A percentile compares a stretch with the other conserved stretches of the same genome.
phyloP scores from a whole-genome alignment of 1,139 yeast genomes.

The Taiozyma onychis region DNA sequence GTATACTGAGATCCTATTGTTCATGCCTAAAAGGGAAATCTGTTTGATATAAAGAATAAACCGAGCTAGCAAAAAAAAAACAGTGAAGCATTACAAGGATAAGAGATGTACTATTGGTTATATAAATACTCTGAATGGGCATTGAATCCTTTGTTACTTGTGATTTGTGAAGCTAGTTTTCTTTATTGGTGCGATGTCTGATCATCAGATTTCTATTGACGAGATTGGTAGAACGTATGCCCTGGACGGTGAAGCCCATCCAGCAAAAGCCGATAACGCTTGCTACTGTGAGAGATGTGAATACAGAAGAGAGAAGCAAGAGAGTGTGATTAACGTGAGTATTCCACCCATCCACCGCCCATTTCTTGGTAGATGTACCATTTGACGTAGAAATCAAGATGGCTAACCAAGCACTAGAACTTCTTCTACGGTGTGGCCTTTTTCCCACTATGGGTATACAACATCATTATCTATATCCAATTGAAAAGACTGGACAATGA shows the following conservation, averaged over 20 bases:
- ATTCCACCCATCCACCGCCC: background rate
- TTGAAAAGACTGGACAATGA: slow-evolving; percentile 1
- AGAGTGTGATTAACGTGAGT: slow-evolving; percentile 15
- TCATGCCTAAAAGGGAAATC: slow-evolving; percentile 14
- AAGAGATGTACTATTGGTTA: background rate
- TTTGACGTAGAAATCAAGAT: background rate
- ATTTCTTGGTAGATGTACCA: too few relatives aligned
- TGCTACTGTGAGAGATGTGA: slow-evolving; percentile 19
- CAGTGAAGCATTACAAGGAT: background rate
- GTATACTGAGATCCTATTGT: slow-evolving; percentile 10
- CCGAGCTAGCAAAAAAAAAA: background rate
- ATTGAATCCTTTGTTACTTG: background rate
- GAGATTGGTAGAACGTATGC: background rate
- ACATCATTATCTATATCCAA: slow-evolving; percentile 6
- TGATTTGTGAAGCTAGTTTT: background rate
- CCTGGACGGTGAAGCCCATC: background rate
- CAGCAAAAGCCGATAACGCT: slow-evolving; percentile 5
- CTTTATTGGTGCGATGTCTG: background rate
- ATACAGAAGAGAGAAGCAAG: slow-evolving; percentile 9
- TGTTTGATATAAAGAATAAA: background rate
- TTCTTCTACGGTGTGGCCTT: slow-evolving; percentile 18
- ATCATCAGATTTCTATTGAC: background rate
- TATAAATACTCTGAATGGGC: background rate
- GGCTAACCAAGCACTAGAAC: slow-evolving; percentile 7
- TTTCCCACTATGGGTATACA: slow-evolving; percentile 16